A percentile compares a stretch with the other conserved stretches of the same genome.
These are phyloP conservation scores for Westerdykella ornata DNA, from an alignment of 2,329 filamentous ascomycete genomes.

Conservation along the genomic window DNA sequence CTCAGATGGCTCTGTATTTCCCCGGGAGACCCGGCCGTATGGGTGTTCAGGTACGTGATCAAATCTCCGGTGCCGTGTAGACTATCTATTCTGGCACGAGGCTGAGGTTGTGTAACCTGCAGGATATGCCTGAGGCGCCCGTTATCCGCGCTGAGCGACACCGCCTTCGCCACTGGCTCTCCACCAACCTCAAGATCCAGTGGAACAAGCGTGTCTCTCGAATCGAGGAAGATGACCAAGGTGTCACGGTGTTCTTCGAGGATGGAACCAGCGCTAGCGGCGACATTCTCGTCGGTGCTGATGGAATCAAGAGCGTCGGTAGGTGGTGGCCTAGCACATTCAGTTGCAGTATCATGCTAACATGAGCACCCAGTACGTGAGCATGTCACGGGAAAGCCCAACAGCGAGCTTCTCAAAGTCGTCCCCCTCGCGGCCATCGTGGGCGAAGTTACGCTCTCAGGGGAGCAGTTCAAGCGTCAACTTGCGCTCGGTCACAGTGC, in stretches of 20 bases:
- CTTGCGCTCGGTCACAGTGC: conserved; percentile 5
- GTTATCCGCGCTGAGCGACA: conserved; percentile 6
- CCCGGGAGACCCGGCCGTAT: background rate
- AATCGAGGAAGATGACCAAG: conserved; percentile 35
- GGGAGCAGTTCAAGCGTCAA: conserved; percentile 7
- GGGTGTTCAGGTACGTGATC: conserved; percentile 1
- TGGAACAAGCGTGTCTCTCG: conserved; percentile 32
- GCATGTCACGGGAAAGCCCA: conserved; percentile 2
- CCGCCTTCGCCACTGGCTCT: conserved; percentile 6
- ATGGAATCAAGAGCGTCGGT: conserved; percentile 37
- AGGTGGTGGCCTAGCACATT: background rate
- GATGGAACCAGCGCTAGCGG: conserved; percentile 39
- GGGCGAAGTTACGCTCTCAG: conserved; percentile 3
- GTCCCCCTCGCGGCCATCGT: conserved; percentile 6
- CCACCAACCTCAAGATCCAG: conserved; percentile 31
- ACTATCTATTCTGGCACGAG: background rate
- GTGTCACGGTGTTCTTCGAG: conserved; percentile 39
- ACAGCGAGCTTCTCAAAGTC: conserved; percentile 2
- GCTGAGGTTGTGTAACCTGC: background rate
- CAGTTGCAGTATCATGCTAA: too few species aligned
- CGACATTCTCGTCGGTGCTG: conserved; percentile 47
- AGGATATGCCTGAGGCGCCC: conserved; percentile 2
- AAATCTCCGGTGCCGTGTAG: background rate
- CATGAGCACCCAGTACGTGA: conserved; percentile 2
- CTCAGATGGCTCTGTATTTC: conserved; percentile 3